phyloP scores from a whole-genome alignment of 257 asterid genomes.

The Jacaranda mimosifolia region DNA sequence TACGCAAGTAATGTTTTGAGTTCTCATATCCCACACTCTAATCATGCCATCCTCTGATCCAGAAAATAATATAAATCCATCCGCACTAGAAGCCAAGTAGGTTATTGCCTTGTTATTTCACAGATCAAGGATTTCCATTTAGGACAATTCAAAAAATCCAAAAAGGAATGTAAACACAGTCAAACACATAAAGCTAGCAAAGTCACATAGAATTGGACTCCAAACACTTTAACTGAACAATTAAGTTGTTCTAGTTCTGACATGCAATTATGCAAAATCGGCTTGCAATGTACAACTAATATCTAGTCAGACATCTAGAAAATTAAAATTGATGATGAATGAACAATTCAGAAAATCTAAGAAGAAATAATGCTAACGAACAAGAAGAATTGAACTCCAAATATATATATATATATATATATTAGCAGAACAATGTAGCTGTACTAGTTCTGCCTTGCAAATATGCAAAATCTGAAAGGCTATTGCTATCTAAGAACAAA shows the following conservation, averaged over 20 bases:
- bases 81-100: slow-evolving; percentile 80
- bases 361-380: no score
- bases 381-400: no score
- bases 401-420: no score
- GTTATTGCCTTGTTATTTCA: slow-evolving; percentile 86
- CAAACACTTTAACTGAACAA: slow-evolving; percentile 3
- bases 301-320: slow-evolving; percentile 1
- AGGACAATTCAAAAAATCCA: slow-evolving; percentile 16
- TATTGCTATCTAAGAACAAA: no score
- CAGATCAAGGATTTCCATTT: slow-evolving; percentile 35
- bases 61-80: slow-evolving; percentile 73
- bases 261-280: slow-evolving; percentile 3
- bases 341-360: neutral
- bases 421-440: no score
- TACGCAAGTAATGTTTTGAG: slow-evolving; percentile 64
- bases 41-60: slow-evolving; percentile 95
- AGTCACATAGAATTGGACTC: slow-evolving; percentile 29
- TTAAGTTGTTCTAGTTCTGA: neutral
- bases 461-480: no score
- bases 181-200: slow-evolving; percentile 9
- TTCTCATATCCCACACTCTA: slow-evolving; percentile 87
- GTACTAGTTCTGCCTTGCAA: no score
- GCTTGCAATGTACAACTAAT: slow-evolving; percentile 10
- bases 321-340: neutral
- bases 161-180: slow-evolving; percentile 15